These are phyloP conservation scores for Ustilago trichophora DNA, from an alignment of 1,284 basidiomycete species.

Conservation along the genomic window DNA sequence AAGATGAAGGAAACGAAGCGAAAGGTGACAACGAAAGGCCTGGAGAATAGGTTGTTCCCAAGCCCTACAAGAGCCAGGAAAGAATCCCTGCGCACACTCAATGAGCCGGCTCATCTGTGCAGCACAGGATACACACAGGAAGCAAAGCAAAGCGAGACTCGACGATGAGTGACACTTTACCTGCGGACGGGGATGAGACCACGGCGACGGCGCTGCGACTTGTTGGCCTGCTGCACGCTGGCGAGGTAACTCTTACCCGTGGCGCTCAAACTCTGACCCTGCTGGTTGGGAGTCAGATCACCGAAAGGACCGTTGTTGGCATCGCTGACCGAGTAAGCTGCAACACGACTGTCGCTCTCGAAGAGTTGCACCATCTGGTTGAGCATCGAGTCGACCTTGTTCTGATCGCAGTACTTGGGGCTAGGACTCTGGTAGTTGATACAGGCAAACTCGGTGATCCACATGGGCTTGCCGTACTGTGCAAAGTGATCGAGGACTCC, in stretches of 20 bases:
- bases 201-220: constrained; percentile 7
- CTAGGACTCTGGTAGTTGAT: constrained; percentile 51
- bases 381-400: constrained; percentile 39
- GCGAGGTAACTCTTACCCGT: constrained; percentile 40
- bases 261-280: constrained; percentile 25
- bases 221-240: constrained; percentile 19
- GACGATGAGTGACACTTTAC: too few relatives aligned
- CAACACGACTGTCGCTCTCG: constrained; percentile 44
- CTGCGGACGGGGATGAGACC: constrained; percentile 24
- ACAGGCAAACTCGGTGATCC: constrained; percentile 54
- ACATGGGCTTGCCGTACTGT: constrained; percentile 48
- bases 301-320: constrained; percentile 49
- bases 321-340: constrained; percentile 51
- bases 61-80: too few relatives aligned
- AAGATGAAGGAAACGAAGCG: too few relatives aligned
- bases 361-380: constrained; percentile 45
- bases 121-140: too few relatives aligned
- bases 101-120: too few relatives aligned
- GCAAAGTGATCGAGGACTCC: constrained; percentile 51
- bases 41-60: too few relatives aligned
- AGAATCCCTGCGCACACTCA: too few relatives aligned
- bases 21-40: too few relatives aligned
- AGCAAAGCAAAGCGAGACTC: too few relatives aligned
- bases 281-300: constrained; percentile 42
- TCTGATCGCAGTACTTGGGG: constrained; percentile 43